Base-by-base conservation (phyloP, 306 rosid genomes). In the Gynostemma pentaphyllum region DNA sequence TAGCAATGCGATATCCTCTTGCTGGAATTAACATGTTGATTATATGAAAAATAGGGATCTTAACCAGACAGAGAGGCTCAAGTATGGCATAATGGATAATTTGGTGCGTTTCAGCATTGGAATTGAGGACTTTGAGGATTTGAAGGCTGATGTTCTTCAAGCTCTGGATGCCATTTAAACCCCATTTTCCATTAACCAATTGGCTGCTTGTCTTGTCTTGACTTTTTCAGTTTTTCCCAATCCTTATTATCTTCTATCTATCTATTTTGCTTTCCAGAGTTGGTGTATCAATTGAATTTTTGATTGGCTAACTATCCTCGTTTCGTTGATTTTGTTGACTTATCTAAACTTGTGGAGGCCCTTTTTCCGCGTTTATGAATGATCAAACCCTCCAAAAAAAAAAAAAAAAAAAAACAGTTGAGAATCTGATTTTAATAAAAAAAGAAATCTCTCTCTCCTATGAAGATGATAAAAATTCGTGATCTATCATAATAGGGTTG, bases 31-130 rank as follows among this genome's bases (percentile, higher is more conserved):
- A n/a, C n/a, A n/a, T n/a, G n/a, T n/a, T n/a, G n/a, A n/a, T n/a
- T n/a, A n/a, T n/a, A n/a, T n/a, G n/a, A n/a, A n/a, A 54, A 71
- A 80, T 76, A 91, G 97, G 95, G 94, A 90, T 81, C 88, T 84
- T 41, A 77, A 79, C 18, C 83, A 80, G 67, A 18, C 80, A 10
- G 84, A 87, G 18, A 90, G 97, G 80, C 82, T 77, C 0, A 72
- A 79, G 83, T 87, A 79, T 44, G 94, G 94, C 71, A 91, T 91
- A 64, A 72, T 64, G 22, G 98, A 91, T 78, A 91, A 79, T 81
- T 73, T 91, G 88, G 92, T 91, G 70, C 94, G 98, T 21, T 91
- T 87, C 86, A 91, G 98, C 86, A 76, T 84, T n/a, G 97, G 95
- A 71, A 72, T 85, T 0, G 97, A 90, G 73, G 97, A 74, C 61